phyloP scores from a whole-genome alignment of 495 filamentous ascomycete species.

The Recurvomyces mirabilis region DNA sequence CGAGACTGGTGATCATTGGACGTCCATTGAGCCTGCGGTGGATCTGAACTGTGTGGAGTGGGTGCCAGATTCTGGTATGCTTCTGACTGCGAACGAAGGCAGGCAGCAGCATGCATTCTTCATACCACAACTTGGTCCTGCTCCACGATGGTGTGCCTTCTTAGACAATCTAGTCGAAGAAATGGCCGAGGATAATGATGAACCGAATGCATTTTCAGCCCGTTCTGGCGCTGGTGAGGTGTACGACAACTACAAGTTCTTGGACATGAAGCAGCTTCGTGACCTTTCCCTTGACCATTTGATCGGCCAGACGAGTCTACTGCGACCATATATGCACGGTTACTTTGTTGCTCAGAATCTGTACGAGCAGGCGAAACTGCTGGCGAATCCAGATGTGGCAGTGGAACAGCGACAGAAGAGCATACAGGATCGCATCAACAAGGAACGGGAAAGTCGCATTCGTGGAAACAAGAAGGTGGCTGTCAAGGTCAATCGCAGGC shows the following conservation, averaged over 20 bases:
- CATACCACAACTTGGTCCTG: slow-evolving; percentile 84
- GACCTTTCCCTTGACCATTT: slow-evolving; percentile 74
- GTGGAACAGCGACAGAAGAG: slow-evolving; percentile 79
- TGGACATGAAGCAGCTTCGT: slow-evolving; percentile 72
- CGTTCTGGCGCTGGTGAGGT: slow-evolving; percentile 47
- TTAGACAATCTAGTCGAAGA: slow-evolving; percentile 95
- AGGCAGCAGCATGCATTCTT: slow-evolving; percentile 88
- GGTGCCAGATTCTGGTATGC: slow-evolving; percentile 78
- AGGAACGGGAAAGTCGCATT: slow-evolving; percentile 84
- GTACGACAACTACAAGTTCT: slow-evolving; percentile 98
- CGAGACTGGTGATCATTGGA: slow-evolving; percentile 72
- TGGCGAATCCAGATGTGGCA: slow-evolving; percentile 83
- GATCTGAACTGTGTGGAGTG: slow-evolving; percentile 88
- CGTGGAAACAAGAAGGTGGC: slow-evolving; percentile 84
- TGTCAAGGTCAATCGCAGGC: slow-evolving; percentile 73
- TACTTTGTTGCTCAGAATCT: slow-evolving; percentile 89
- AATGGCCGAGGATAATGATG: slow-evolving; percentile 75
- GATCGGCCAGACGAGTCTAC: slow-evolving; percentile 70
- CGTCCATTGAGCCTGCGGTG: slow-evolving; percentile 85
- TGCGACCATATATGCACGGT: slow-evolving; percentile 96
- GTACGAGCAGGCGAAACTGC: slow-evolving; percentile 88
- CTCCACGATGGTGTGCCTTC: slow-evolving; percentile 92
- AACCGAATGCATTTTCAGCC: slow-evolving; percentile 49
- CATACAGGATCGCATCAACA: slow-evolving; percentile 84
- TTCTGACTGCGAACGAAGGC: slow-evolving; percentile 92